Evolutionary conservation across 306 rosid genomes (phyloP).

Genomic region (Acacia melanoxylon): DNA sequence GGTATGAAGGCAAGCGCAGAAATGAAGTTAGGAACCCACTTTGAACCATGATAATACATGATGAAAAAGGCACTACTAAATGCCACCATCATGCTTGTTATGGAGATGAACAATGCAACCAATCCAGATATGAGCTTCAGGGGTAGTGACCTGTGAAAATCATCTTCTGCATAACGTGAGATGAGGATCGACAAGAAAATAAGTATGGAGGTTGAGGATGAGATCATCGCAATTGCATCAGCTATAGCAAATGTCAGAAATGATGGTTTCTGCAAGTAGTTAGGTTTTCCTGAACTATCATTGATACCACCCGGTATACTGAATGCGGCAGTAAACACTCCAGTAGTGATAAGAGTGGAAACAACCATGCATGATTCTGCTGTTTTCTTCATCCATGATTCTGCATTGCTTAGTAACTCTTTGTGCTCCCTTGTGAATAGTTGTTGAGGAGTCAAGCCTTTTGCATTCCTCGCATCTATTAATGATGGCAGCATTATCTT

Average conservation of each 20-base stretch:
- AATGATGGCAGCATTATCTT: constrained; percentile 38
- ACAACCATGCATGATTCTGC: constrained; percentile 52
- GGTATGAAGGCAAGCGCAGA: constrained; percentile 36
- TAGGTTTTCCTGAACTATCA: constrained; percentile 27
- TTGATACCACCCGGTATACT: constrained; percentile 47
- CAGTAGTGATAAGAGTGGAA: constrained; percentile 50
- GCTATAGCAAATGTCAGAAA: constrained; percentile 40
- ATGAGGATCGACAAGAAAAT: constrained; percentile 56
- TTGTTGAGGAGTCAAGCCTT: constrained; percentile 32
- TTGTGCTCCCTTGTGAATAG: constrained; percentile 41
- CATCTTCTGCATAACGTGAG: constrained; percentile 48
- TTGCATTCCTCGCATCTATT: constrained; percentile 29
- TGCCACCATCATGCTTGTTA: constrained; percentile 47
- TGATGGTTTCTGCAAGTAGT: constrained; percentile 23
- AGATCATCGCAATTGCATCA: constrained; percentile 43
- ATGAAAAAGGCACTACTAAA: constrained; percentile 49
- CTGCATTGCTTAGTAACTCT: constrained; percentile 33
- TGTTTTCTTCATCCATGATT: constrained; percentile 59
- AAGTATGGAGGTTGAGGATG: constrained; percentile 46
- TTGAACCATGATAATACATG: constrained; percentile 22
- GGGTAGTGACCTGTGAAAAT: constrained; percentile 47
- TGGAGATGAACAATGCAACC: constrained; percentile 44
- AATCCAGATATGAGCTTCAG: constrained; percentile 49
- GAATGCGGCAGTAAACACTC: constrained; percentile 52
- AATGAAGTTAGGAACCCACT: constrained; percentile 40